phyloP scores from a whole-genome alignment of 2,329 filamentous ascomycete species.

The Blastomyces percursus region DNA sequence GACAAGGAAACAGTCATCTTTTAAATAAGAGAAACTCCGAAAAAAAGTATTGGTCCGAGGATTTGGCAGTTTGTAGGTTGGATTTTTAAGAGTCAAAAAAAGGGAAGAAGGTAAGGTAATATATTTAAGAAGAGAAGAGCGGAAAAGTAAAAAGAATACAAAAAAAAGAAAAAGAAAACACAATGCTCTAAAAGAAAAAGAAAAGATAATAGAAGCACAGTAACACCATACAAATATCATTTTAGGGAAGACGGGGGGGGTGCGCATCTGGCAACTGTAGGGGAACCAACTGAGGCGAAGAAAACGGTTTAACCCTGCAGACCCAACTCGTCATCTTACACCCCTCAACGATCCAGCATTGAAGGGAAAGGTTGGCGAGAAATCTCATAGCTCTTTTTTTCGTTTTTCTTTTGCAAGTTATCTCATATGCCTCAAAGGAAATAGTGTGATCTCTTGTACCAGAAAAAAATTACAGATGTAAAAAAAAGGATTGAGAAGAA shows the following conservation, averaged over 20 bases:
- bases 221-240: conserved; percentile 1
- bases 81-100: too few species aligned
- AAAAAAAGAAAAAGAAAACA: not conserved
- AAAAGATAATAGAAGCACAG: conserved; percentile 11
- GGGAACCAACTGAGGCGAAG: not conserved
- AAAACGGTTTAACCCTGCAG: too few species aligned
- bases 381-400: not conserved
- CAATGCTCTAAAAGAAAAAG: not conserved
- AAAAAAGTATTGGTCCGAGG: not conserved
- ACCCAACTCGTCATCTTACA: not conserved
- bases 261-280: conserved; percentile 11
- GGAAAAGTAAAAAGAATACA: not conserved
- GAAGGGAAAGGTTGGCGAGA: not conserved
- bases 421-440: not conserved
- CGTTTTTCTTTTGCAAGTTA: not conserved
- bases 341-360: conserved; percentile 1
- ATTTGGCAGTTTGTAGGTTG: not conserved
- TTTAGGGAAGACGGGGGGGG: conserved; percentile 7
- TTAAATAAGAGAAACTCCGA: not conserved
- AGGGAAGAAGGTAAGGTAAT: not conserved
- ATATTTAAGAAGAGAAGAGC: not conserved
- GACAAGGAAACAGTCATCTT: not conserved
- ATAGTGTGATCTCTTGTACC: not conserved
- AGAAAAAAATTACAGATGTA: not conserved
- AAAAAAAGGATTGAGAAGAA: not conserved